phyloP scores from a whole-genome alignment of 306 rosid genomes.

The Glycine tomentella region DNA sequence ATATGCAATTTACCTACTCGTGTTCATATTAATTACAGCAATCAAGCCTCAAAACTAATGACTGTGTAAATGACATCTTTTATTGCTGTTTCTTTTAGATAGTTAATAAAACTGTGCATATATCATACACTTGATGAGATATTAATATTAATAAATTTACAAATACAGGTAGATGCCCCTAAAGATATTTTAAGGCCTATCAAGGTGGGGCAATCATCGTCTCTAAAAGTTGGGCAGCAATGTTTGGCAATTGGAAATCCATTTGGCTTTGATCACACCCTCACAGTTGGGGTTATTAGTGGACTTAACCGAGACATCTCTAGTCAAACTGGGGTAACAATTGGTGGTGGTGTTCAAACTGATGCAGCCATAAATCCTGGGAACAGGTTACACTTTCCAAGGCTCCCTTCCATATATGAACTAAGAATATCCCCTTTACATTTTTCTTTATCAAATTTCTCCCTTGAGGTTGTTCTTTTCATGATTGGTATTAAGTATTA shows the following conservation, averaged over 20 bases:
- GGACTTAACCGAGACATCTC: slow-evolving; percentile 90
- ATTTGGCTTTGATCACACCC: slow-evolving; percentile 97
- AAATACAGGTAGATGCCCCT: slow-evolving; percentile 82
- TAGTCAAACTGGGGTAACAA: slow-evolving; percentile 93
- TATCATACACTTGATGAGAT: background rate
- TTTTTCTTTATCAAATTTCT: too few species aligned
- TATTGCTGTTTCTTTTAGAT: slow-evolving; percentile 1
- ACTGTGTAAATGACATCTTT: slow-evolving; percentile 1
- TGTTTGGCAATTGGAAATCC: slow-evolving; percentile 99
- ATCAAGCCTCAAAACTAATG: slow-evolving; percentile 13
- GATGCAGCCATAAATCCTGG: slow-evolving; percentile 99
- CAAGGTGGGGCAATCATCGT: slow-evolving; percentile 77
- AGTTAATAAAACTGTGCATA: background rate
- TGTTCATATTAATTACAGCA: background rate
- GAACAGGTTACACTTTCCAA: slow-evolving; percentile 64
- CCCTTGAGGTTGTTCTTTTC: slow-evolving; percentile 1
- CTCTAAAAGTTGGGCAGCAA: slow-evolving; percentile 90
- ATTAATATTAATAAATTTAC: slow-evolving; percentile 16
- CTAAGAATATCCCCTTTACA: background rate
- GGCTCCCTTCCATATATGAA: slow-evolving; percentile 31
- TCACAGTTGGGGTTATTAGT: slow-evolving; percentile 94
- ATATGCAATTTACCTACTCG: background rate
- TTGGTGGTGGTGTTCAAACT: slow-evolving; percentile 96
- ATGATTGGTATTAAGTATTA: slow-evolving; percentile 1
- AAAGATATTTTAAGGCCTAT: slow-evolving; percentile 80